Evolutionary conservation across 768 basidiomycete genomes (phyloP).

Genomic region (Agaricus subrufescens): DNA sequence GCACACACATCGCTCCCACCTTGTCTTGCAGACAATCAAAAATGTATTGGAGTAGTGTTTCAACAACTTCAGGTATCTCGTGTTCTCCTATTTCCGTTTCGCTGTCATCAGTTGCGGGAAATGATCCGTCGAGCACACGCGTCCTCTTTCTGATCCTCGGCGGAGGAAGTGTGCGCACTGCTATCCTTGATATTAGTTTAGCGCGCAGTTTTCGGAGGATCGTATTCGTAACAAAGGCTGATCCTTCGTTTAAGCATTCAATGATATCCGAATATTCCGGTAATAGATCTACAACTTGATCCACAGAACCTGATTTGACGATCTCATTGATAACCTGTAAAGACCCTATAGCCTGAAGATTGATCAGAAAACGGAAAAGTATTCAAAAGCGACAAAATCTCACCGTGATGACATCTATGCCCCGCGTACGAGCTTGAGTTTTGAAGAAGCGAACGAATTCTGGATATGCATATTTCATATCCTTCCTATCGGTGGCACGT

Average conservation of each 20-base stretch:
- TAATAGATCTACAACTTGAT: constrained; percentile 42
- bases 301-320: constrained; percentile 55
- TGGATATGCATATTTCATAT: constrained; percentile 44
- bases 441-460: constrained; percentile 49
- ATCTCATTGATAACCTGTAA: constrained; percentile 70
- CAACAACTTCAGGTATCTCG: constrained; percentile 78
- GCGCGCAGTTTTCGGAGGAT: constrained; percentile 62
- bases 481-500: constrained; percentile 40
- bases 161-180: constrained; percentile 49
- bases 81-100: constrained; percentile 26
- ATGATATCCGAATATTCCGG: constrained; percentile 42
- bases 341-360: constrained; percentile 56
- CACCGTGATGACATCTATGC: constrained; percentile 50
- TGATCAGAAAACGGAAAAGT: constrained; percentile 5
- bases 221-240: constrained; percentile 48
- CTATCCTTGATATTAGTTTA: constrained; percentile 67
- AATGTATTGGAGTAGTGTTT: constrained; percentile 66
- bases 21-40: constrained; percentile 77
- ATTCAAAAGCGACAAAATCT: constrained; percentile 9
- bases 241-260: constrained; percentile 33
- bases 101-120: constrained; percentile 1
- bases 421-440: constrained; percentile 26
- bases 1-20: constrained; percentile 31
- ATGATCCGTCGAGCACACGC: constrained; percentile 20
- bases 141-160: constrained; percentile 25